Base-by-base conservation (phyloP, 2,329 filamentous ascomycete genomes). In the Ascosphaera acerosa region DNA sequence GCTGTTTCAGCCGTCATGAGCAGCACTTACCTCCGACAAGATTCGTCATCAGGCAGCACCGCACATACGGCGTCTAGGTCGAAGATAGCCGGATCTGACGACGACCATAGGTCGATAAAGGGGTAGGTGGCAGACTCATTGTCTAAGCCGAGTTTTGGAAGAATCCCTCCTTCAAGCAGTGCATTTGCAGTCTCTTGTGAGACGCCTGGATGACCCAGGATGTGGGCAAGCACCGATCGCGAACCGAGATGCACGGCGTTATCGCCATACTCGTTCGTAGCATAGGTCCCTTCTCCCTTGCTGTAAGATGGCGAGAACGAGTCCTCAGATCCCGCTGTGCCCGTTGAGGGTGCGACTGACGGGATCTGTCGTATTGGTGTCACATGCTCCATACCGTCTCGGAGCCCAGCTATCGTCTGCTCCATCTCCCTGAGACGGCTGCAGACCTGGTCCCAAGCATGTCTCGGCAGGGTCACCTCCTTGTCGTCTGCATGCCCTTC, bases 71-170 rank as follows among this genome's bases (percentile, higher is more conserved):
- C 64, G 34, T 54, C 59, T 4, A 66, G 57, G 40, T 66, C 60
- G 36, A 62, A 57, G 4, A 63, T 53, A 1, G 62, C 66, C 31
- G 61, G 64, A 34, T 69, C 64, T 10, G n/a, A 4, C 2, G 63
- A 64, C 4, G 66, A 67, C 65, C 66, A 71, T 2, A 71, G 48
- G 41, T 70, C 66, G 17, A 71, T 64, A 40, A 71, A 71, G 4
- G 66, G 66, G 41, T 71, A 71, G 6, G 66, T 70, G 3, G 64
- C 64, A 22, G 61, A 65, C 41, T 70, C 66, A 39, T 71, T 70
- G 41, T 70, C 66, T 19, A 71, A 52, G 2, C 66, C 66, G 34
- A 71, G 57, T 33, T 70, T 62, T 0, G 66, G 66, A 15, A 71
- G 47, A 38, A 71, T 66, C 29, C 62, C 66, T 39, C 65, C 66